Percentiles rank a stretch among this genome's conserved stretches.
Evolutionary conservation across 139 green algal species (phyloP).

Genomic region (Desmodesmus armatus): DNA sequence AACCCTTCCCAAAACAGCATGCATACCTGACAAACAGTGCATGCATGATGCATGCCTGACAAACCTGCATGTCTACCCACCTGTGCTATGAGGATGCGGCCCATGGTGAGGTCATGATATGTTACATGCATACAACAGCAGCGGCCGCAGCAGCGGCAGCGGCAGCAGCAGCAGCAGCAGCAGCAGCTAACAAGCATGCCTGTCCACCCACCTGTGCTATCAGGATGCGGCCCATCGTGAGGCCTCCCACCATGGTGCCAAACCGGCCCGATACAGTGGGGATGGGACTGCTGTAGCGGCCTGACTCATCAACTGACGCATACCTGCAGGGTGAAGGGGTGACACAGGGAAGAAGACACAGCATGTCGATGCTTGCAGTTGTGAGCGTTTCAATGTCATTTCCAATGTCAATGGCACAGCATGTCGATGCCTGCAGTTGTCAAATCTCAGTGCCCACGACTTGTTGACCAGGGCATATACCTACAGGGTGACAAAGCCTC

Average conservation of each 20-base stretch:
- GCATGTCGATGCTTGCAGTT: not conserved
- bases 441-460: too few species aligned
- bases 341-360: not conserved
- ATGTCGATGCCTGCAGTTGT: too few species aligned
- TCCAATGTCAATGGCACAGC: too few species aligned
- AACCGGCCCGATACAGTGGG: slow-evolving; percentile 78
- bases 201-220: slow-evolving; percentile 68
- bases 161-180: not conserved
- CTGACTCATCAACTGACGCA: slow-evolving; percentile 65
- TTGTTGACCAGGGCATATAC: too few species aligned
- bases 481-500: too few species aligned
- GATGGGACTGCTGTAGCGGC: slow-evolving; percentile 77
- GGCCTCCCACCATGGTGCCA: slow-evolving; percentile 84
- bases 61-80: slow-evolving; percentile 16
- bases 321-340: slow-evolving; percentile 61
- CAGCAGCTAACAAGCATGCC: not conserved
- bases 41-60: too few species aligned
- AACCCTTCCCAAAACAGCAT: too few species aligned
- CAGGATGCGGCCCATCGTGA: slow-evolving; percentile 85
- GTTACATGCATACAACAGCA: not conserved
- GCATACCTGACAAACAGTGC: too few species aligned
- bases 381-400: too few species aligned
- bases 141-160: not conserved
- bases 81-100: slow-evolving; percentile 84
- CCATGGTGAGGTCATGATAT: slow-evolving; percentile 80